Base-by-base conservation (phyloP, 179 eudicot genomes). In the Amaranthus tricolor region DNA sequence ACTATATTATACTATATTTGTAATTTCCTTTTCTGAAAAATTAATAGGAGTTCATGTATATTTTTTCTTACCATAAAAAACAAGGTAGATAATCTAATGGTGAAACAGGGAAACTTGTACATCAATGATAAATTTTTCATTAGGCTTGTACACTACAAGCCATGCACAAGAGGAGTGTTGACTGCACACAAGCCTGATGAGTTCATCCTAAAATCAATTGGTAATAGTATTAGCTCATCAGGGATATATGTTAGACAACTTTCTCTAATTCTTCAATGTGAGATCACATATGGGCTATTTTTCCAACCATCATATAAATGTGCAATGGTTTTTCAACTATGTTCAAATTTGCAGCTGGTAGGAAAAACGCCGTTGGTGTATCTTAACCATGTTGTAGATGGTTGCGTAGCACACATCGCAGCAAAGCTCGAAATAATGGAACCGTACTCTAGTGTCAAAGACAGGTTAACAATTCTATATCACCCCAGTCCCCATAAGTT, bases 401-500 rank as follows among this genome's bases (percentile, higher is more conserved):
- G 97, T 44, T 92, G 96, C 65, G 91, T 85, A 59, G 97, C 86
- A 66, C 92, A 89, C 61, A 52, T 92, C 63, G 97, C 96, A 61
- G 96, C 92, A 60, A 92, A 85, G 87, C 82, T 92, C 24, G 97
- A 92, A 81, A 86, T 85, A 82, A 90, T 90, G 97, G 97, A 89
- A 70, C 97, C 97, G 44, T 90, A 90, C 84, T 89, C 96, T 7
- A 92, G 96, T 76, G 91, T 90, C 21, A 92, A 92, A 78, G 98
- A 93, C 82, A 89, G 96, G 96, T 89, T 72, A 20, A 19, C 0
- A 17, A 52, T 11, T 13, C 12, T 31, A 45, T 52, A 31, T 59
- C 6, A 17, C 16, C 14, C 15, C 53, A 47, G 5, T 50, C 62
- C 43, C 49, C 52, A 9, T 24, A 61, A 20, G 58, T 6, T 6